phyloP scores from a whole-genome alignment of 2,329 filamentous ascomycete genomes.

The Pseudogymnoascus sp. region DNA sequence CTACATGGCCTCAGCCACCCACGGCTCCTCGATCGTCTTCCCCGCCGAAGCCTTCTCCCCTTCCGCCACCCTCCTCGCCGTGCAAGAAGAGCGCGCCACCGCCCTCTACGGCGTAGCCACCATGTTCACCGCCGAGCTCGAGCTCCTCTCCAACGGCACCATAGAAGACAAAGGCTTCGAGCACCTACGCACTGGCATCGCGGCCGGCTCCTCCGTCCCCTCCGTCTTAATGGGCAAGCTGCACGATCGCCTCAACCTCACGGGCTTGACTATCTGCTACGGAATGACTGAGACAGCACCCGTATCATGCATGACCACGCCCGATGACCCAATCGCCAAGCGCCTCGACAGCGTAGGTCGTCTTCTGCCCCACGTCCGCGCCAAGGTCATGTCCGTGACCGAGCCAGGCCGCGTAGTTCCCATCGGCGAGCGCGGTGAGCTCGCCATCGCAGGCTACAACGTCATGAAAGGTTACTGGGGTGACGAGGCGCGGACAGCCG shows the following conservation, averaged over 20 bases:
- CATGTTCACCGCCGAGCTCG: conserved; percentile 87
- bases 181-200: conserved; percentile 78
- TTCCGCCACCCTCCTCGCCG: conserved; percentile 50
- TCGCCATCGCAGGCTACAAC: conserved; percentile 75
- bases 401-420: conserved; percentile 54
- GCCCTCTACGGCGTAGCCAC: conserved; percentile 83
- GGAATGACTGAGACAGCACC: conserved; percentile 34
- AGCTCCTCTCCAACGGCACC: conserved; percentile 53
- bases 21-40: conserved; percentile 72
- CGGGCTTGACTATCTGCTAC: conserved; percentile 85
- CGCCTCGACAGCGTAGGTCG: conserved; percentile 64
- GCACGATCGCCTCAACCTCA: conserved; percentile 65
- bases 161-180: conserved; percentile 46
- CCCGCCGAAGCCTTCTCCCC: conserved; percentile 84
- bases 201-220: conserved; percentile 78
- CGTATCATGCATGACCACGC: conserved; percentile 58
- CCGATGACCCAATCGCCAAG: conserved; percentile 57
- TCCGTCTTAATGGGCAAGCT: conserved; percentile 71
- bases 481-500: conserved; percentile 60
- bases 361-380: conserved; percentile 72
- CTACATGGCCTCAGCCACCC: conserved; percentile 90
- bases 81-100: conserved; percentile 43
- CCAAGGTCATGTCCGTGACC: conserved; percentile 65
- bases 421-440: conserved; percentile 63
- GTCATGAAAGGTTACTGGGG: conserved; percentile 88